Evolutionary conservation across 371 early-diverging fungal genomes (phyloP).

Genomic region (Mucor lusitanicus): DNA sequence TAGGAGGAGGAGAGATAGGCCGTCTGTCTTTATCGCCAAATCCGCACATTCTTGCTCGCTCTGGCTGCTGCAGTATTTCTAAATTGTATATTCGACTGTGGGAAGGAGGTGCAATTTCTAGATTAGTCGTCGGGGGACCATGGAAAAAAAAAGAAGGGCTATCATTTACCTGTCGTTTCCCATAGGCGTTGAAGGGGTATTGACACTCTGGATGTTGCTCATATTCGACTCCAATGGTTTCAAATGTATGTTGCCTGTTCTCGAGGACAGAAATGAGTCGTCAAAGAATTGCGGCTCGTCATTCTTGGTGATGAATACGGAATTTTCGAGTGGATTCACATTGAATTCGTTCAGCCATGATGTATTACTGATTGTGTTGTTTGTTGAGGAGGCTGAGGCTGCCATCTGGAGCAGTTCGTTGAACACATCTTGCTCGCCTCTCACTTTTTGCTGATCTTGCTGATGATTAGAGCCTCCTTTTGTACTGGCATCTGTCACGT

Average conservation of each 20-base stretch:
- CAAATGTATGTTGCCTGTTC: not conserved
- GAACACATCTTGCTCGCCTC: not conserved
- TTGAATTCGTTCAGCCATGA: not conserved
- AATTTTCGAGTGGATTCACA: not conserved
- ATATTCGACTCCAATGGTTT: not conserved
- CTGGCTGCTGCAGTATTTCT: conserved; percentile 68
- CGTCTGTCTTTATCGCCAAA: conserved; percentile 77
- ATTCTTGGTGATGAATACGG: not conserved
- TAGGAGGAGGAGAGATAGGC: conserved; percentile 60
- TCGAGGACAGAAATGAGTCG: not conserved
- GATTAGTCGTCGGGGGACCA: not conserved
- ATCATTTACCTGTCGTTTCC: not conserved
- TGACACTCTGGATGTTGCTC: not conserved
- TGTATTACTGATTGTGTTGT: not conserved
- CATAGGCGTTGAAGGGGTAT: not conserved
- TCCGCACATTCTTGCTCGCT: conserved; percentile 85
- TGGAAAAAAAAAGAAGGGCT: not conserved
- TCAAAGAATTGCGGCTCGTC: not conserved
- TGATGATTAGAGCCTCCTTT: not conserved
- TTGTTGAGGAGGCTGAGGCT: not conserved
- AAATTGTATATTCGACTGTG: conserved; percentile 12
- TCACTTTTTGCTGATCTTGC: not conserved
- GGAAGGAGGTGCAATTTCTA: not conserved
- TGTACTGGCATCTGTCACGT: not conserved
- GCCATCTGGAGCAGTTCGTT: not conserved